Evolutionary conservation across 2,329 filamentous ascomycete genomes (phyloP), one percentile per base, ranked within the genome.

Genomic region (Neofusicoccum sp.): DNA sequence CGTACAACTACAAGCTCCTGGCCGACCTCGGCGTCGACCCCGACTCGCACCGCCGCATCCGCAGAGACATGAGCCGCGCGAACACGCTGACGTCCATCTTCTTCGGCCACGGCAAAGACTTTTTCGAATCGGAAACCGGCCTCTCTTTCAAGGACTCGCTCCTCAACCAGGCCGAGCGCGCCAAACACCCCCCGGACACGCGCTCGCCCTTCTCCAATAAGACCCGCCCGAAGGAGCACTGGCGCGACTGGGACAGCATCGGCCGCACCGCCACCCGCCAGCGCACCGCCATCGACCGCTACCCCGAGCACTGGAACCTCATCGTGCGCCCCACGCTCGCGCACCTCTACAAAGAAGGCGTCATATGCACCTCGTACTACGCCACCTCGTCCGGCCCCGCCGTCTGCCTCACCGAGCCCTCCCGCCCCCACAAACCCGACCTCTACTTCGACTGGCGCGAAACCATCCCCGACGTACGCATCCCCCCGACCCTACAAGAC

Each of bases 281-380:
- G 1, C 34, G 39, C 28, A 31, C 33, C 7, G 22, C 41, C 14
- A 62, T 70, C 11, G 68, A 72, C 29, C 69, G 73, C 39, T 71
- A 73, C 9, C 78, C 79, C 3, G 56, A 70, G 47, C 74, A 78
- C 60, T 81, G 79, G 78, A 75, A 77, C 64, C 66, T 74, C n/a
- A 70, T 70, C 6, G 71, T 76, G 22, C 73, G 80, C 1, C 79
- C 78, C 6, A 77, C 77, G 14, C 71, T 83, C 52, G 77, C 78
- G 1, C 75, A 76, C n/a, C 68, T 83, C 9, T 83, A 81, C 70
- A 77, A 78, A 65, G 77, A 78, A 14, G 81, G 81, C 56, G 69
- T 83, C 39, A 76, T 83, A 58, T 70, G 69, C 29, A 65, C 70
- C 54, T 72, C 71, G 36, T 74, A 74, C 60, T 22, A 22, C 65